Base-by-base conservation (phyloP, 2,329 filamentous ascomycete species). In the Microdochium nivale region DNA sequence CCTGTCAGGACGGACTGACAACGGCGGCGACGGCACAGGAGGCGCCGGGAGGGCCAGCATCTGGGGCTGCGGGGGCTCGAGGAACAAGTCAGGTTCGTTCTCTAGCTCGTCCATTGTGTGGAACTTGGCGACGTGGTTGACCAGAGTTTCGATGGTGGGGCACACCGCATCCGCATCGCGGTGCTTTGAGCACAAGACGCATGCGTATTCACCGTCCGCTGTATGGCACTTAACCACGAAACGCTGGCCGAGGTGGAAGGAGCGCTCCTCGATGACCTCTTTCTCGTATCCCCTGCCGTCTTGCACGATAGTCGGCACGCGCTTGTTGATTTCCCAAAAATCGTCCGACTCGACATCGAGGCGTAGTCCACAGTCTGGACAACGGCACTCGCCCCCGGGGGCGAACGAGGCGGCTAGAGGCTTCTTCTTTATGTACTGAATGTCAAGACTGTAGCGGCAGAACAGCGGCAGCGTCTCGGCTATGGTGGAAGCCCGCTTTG, bases 11-110 rank as follows among this genome's bases (percentile, higher is more conserved):
- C 65, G 62, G 67, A 7, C 40, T 21, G 40, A 44, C 40, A 21
- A 8, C 40, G 65, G 62, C 1, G 63, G 68, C 10, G 66, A 60
- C 4, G 59, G 69, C 25, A 67, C 67, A 46, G 67, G 70, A 44
- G 70, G 62, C 50, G 76, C 32, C 30, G 73, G 70, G 1, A 75
- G 76, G 3, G 68, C 70, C 49, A 70, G 68, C 58, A 77, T 77
- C 67, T 63, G 62, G 7, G 73, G 73, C 16, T 76, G 76, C 63
- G 78, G 73, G 13, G 40, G 13, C 47, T 52, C 48, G 32, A 47
- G 19, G 16, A 59, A 52, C 40, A 44, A 23, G 27, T 59, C 57
- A 2, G 49, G 47, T 35, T 59, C 57, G 9, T 48, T 48, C 47
- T 52, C 53, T 2, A 58, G 49, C 44, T 59, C 57, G 11, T 43